Conservation (phyloP, 2,329 filamentous ascomycete genomes). For the Tricladium varicosporioides region DNA sequence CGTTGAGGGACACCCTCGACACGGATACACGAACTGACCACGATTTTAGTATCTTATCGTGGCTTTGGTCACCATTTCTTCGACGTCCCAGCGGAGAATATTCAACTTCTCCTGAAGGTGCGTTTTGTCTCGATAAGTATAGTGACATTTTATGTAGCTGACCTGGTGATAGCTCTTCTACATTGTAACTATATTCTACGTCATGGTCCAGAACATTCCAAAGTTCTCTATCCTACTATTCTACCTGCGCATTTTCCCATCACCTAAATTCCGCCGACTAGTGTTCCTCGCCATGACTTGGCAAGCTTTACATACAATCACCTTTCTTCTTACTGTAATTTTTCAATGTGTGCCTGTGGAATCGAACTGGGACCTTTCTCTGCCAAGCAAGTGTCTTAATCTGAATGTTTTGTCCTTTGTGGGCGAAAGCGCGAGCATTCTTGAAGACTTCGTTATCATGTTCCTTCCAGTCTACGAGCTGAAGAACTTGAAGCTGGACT, state of each 20-base stretch:
- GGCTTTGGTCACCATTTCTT: constrained; percentile 18
- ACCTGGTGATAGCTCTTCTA: constrained; percentile 9
- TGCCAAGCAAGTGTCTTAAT: constrained; percentile 48
- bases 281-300: not conserved
- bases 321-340: constrained; percentile 7
- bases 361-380: constrained; percentile 8
- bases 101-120: constrained; percentile 14
- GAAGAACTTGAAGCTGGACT: constrained; percentile 58
- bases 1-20: not conserved
- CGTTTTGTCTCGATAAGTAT: not conserved
- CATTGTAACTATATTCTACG: constrained; percentile 8
- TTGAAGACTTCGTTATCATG: constrained; percentile 64
- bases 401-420: constrained; percentile 64
- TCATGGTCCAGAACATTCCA: constrained; percentile 5
- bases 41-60: constrained; percentile 8
- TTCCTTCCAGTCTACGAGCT: constrained; percentile 64
- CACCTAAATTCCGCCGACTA: not conserved
- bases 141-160: not conserved
- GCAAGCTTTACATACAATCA: not conserved
- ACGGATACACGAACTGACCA: not conserved
- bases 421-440: constrained; percentile 65
- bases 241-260: constrained; percentile 15
- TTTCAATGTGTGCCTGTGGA: constrained; percentile 15
- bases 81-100: constrained; percentile 8
- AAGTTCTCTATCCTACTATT: constrained; percentile 15